Conservation (phyloP, 306 rosid genomes). For the Trichosanthes cucumerina region DNA sequence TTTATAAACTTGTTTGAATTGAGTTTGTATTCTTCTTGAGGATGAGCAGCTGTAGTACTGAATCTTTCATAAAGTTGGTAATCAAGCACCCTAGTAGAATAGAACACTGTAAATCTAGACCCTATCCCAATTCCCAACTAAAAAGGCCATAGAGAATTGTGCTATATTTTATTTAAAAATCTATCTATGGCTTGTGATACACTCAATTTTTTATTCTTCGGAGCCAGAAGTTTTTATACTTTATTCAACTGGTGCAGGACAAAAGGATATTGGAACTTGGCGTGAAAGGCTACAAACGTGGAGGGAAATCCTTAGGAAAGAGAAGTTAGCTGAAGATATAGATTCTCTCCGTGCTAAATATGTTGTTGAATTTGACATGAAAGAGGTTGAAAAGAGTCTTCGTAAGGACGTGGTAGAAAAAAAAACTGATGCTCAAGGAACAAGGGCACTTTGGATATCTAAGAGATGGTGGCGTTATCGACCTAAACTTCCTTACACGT, state of each 20-base stretch:
- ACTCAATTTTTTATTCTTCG: background rate
- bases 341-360: slow-evolving; percentile 59
- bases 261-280: slow-evolving; percentile 54
- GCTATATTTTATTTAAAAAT: background rate
- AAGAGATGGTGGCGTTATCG: slow-evolving; percentile 99
- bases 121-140: background rate
- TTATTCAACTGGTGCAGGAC: slow-evolving; percentile 34
- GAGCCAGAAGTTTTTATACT: slow-evolving; percentile 3
- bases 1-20: background rate
- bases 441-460: slow-evolving; percentile 76
- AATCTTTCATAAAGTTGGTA: background rate
- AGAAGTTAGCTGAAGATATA: slow-evolving; percentile 45
- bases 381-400: slow-evolving; percentile 93
- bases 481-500: slow-evolving; percentile 81
- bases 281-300: slow-evolving; percentile 68
- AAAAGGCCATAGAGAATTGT: background rate
- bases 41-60: background rate
- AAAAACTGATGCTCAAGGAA: slow-evolving; percentile 44
- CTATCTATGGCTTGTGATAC: background rate
- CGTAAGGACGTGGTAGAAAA: slow-evolving; percentile 78
- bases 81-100: background rate
- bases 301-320: slow-evolving; percentile 68
- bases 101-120: background rate
- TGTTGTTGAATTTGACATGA: slow-evolving; percentile 89
- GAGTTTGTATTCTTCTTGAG: background rate